Evolutionary conservation across 78 protist genomes (phyloP).

Genomic region (Chrysochromulina tobinii): DNA sequence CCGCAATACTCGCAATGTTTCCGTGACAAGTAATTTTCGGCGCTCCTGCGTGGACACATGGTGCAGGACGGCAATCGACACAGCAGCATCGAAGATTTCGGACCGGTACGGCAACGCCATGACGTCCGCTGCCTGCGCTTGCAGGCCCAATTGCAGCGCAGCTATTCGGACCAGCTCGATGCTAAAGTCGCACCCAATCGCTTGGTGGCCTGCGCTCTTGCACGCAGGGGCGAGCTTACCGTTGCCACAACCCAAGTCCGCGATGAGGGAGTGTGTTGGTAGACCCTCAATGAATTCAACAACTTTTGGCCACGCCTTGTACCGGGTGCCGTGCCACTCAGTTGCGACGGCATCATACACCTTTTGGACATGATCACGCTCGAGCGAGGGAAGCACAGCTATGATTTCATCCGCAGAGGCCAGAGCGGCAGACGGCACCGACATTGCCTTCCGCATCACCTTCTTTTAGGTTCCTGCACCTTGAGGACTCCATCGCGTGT

Average conservation of each 20-base stretch:
- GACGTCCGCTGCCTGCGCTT: constrained; percentile 1
- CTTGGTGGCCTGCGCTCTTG: not conserved
- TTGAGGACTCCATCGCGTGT: too few species aligned
- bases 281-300: not conserved
- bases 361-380: not conserved
- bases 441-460: too few species aligned
- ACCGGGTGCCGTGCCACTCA: constrained; percentile 23
- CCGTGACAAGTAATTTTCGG: not conserved
- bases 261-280: not conserved
- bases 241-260: constrained; percentile 41
- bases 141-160: not conserved
- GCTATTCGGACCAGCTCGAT: constrained; percentile 8
- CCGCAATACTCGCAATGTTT: not conserved
- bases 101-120: not conserved
- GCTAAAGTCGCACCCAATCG: not conserved
- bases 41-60: constrained; percentile 17
- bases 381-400: too few species aligned
- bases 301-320: constrained; percentile 34
- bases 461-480: too few species aligned
- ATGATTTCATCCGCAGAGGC: too few species aligned
- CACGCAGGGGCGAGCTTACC: constrained; percentile 15
- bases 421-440: too few species aligned
- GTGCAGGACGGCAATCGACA: constrained; percentile 41
- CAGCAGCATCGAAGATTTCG: not conserved
- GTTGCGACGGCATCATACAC: constrained; percentile 20